Conservation (phyloP, 2,329 filamentous ascomycete species). For the Colletotrichum sojae region DNA sequence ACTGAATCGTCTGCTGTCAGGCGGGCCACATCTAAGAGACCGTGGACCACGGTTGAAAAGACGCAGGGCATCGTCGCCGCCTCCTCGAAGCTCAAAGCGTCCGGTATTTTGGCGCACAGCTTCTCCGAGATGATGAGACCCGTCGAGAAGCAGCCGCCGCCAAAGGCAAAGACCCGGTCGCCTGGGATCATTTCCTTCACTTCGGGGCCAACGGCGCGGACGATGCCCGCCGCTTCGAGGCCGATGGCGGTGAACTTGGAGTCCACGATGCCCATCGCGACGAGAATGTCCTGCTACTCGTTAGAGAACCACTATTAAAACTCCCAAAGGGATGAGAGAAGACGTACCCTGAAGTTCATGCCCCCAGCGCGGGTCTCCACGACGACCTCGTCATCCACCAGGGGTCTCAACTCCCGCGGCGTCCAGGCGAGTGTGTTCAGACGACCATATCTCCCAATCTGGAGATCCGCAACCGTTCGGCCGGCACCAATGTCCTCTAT, state of each 20-base stretch:
- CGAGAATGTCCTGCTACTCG: conserved; percentile 12
- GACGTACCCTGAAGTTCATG: conserved; percentile 32
- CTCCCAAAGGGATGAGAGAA: conserved; percentile 46
- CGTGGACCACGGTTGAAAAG: conserved; percentile 51
- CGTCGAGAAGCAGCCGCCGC: conserved; percentile 28
- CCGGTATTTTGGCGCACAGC: conserved; percentile 51
- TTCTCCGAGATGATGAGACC: conserved; percentile 12
- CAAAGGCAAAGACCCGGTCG: conserved; percentile 23
- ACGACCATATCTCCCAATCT: conserved; percentile 19
- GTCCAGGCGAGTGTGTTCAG: conserved; percentile 26
- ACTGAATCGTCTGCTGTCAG: conserved; percentile 46
- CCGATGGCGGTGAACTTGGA: conserved; percentile 41
- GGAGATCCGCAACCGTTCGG: neutral
- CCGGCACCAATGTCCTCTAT: neutral
- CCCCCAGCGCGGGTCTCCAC: conserved; percentile 19
- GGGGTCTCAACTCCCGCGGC: neutral
- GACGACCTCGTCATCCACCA: conserved; percentile 16
- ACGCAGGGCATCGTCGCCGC: conserved; percentile 54
- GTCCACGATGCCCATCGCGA: conserved; percentile 46
- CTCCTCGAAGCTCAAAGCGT: conserved; percentile 50
- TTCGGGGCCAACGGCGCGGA: conserved; percentile 47
- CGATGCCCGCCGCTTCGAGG: conserved; percentile 50
- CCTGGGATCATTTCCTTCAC: conserved; percentile 48
- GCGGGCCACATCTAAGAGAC: conserved; percentile 49
- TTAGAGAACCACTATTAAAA: neutral